phyloP scores from a whole-genome alignment of 1,139 yeast species.

The Yamadazyma jaroonii region DNA sequence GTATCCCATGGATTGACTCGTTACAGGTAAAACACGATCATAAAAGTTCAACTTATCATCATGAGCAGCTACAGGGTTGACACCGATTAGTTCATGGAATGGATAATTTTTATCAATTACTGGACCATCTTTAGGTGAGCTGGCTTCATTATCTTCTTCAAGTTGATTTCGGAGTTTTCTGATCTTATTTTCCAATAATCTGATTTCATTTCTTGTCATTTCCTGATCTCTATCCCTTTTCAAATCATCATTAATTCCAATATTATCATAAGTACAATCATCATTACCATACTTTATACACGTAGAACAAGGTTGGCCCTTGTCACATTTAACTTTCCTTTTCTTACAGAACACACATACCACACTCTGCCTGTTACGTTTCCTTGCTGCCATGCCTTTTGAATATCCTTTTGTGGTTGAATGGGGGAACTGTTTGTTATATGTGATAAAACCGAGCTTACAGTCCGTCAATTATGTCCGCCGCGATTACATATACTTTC shows the following conservation, averaged over 20 bases:
- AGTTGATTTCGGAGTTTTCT: slow-evolving; percentile 5
- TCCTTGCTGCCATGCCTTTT: slow-evolving; percentile 12
- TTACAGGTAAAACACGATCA: slow-evolving; percentile 9
- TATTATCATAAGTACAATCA: slow-evolving; percentile 22
- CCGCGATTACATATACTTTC: no score
- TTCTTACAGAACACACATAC: slow-evolving; percentile 41
- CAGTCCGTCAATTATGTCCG: no score
- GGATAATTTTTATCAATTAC: neutral
- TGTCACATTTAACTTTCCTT: slow-evolving; percentile 41
- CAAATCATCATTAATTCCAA: slow-evolving; percentile 11
- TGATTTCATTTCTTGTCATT: slow-evolving; percentile 9
- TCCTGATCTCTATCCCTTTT: slow-evolving; percentile 6
- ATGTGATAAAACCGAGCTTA: no score
- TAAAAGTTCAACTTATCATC: slow-evolving; percentile 32
- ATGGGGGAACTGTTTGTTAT: no score
- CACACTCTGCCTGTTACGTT: slow-evolving; percentile 29
- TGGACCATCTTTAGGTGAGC: neutral
- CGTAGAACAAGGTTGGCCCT: slow-evolving; percentile 39
- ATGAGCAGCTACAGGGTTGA: slow-evolving; percentile 10
- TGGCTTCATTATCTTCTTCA: neutral
- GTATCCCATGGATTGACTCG: neutral
- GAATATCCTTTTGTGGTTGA: no score
- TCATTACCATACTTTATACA: slow-evolving; percentile 34
- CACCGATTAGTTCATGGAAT: slow-evolving; percentile 8
- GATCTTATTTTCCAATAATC: slow-evolving; percentile 7